Base-by-base conservation (phyloP, 768 basidiomycete species). In the Naganishia vaughanmartiniae region DNA sequence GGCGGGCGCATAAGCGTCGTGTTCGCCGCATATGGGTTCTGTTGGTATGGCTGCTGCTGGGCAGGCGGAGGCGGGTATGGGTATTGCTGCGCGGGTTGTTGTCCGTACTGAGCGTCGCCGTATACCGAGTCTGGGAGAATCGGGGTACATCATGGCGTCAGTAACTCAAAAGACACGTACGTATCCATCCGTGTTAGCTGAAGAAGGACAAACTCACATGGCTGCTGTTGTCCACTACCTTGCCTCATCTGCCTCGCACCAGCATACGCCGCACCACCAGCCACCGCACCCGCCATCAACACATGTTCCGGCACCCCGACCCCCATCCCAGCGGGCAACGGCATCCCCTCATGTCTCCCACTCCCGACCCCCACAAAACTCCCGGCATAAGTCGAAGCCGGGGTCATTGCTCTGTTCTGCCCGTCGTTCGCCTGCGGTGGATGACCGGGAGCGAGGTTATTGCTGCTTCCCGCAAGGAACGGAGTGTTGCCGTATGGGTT, bases 331-430 rank as follows among this genome's bases (percentile, higher is more conserved):
- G 24, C 24, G 14, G 60, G 60, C 42, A 42, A 11, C 24, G 24
- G 31, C 60, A 63, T n/a, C 60, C 60, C 60, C 5, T 63, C 60
- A 45, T 63, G 36, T 36, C 60, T 26, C 24, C 60, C 60, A 30
- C 60, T 63, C 39, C 60, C 60, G 39, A 63, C 60, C 15, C 60
- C 60, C 4, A 63, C 60, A 45, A 63, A 63, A 30, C 60, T 63
- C 1, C 60, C 60, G 7, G 60, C 60, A n/a, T 63, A 63, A 2
- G 60, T 63, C 24, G 60, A 45, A 1, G 60, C 60, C 2, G 60
- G 60, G 2, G 60, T 63, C 39, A 63, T 63, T 4, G 24, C 12
- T 11, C 60, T 42, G 17, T 42, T 42, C 14, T 9, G 39, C 24
- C 21, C 12, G 7, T 19, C 31, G 10, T 34, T 39, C 21, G 34